A percentile compares a stretch with the other conserved stretches of the same genome.
These are phyloP conservation scores for Melampsora americana DNA, from an alignment of 1,284 basidiomycete genomes.

Conservation along the genomic window DNA sequence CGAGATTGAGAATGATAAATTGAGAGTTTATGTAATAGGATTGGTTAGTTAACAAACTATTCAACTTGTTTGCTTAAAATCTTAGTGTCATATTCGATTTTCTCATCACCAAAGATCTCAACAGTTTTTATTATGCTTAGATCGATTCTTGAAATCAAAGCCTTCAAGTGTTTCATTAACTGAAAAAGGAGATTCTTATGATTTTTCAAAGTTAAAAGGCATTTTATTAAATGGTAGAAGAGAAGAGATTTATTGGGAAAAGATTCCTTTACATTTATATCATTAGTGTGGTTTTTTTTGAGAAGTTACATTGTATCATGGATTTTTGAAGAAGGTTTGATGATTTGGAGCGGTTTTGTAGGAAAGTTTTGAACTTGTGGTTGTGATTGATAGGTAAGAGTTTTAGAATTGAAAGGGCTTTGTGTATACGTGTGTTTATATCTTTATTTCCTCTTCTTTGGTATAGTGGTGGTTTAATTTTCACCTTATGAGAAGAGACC, in stretches of 20 bases:
- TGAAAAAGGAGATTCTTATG: not conserved
- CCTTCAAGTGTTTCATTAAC: not conserved
- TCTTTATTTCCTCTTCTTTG: too few relatives aligned
- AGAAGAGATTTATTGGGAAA: slow-evolving; percentile 8
- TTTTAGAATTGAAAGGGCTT: too few relatives aligned
- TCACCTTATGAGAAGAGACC: too few relatives aligned
- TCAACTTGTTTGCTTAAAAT: not conserved
- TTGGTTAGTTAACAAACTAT: too few relatives aligned
- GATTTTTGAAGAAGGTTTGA: too few relatives aligned
- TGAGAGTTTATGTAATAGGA: too few relatives aligned
- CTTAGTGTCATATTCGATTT: slow-evolving; percentile 2
- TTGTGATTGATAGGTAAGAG: too few relatives aligned
- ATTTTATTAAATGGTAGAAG: not conserved
- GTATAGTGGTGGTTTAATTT: too few relatives aligned
- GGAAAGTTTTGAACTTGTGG: too few relatives aligned
- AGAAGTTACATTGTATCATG: too few relatives aligned
- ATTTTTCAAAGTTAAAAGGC: slow-evolving; percentile 1
- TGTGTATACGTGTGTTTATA: too few relatives aligned
- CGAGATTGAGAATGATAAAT: not conserved
- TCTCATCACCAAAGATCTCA: not conserved
- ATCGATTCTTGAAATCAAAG: not conserved
- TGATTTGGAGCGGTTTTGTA: too few relatives aligned
- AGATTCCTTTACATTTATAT: not conserved
- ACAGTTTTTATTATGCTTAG: not conserved
- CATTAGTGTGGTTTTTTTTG: not conserved